A percentile compares a stretch with the other conserved stretches of the same genome.
Conservation (phyloP, 805 yeast genomes). For the Candida odintsovae region DNA sequence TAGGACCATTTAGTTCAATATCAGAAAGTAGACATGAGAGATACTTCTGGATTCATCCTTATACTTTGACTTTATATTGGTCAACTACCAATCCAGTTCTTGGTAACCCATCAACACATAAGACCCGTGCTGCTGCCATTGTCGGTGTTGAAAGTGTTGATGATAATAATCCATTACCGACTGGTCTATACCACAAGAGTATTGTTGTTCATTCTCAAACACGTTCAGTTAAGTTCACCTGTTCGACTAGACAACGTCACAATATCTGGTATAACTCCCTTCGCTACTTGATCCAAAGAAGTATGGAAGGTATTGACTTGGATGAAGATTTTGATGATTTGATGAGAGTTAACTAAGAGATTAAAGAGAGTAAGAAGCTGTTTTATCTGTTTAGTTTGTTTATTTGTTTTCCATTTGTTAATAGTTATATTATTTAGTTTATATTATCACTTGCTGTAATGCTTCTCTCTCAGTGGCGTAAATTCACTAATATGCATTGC, state of each 20-base stretch:
- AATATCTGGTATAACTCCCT: constrained; percentile 87
- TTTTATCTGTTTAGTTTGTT: background rate
- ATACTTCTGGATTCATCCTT: constrained; percentile 96
- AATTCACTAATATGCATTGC: no score
- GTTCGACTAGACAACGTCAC: constrained; percentile 83
- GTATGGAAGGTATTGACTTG: constrained; percentile 48
- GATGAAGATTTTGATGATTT: constrained; percentile 27
- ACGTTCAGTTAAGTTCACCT: constrained; percentile 69
- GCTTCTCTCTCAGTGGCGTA: no score
- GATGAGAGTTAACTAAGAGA: background rate
- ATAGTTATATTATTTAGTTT: background rate
- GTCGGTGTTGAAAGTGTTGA: constrained; percentile 71
- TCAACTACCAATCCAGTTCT: constrained; percentile 72
- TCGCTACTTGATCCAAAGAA: constrained; percentile 64
- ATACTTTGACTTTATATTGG: constrained; percentile 89
- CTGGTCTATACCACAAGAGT: constrained; percentile 82
- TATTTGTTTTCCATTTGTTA: background rate
- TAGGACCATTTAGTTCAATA: constrained; percentile 65
- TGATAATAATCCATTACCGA: constrained; percentile 83
- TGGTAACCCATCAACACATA: constrained; percentile 57
- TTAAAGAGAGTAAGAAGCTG: background rate
- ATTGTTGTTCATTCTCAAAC: constrained; percentile 64
- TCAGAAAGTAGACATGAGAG: constrained; percentile 84
- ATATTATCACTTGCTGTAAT: no score
- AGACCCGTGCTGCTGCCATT: constrained; percentile 77